Evolutionary conservation across 371 early-diverging fungal genomes (phyloP).

Genomic region (Mucor mucedo): DNA sequence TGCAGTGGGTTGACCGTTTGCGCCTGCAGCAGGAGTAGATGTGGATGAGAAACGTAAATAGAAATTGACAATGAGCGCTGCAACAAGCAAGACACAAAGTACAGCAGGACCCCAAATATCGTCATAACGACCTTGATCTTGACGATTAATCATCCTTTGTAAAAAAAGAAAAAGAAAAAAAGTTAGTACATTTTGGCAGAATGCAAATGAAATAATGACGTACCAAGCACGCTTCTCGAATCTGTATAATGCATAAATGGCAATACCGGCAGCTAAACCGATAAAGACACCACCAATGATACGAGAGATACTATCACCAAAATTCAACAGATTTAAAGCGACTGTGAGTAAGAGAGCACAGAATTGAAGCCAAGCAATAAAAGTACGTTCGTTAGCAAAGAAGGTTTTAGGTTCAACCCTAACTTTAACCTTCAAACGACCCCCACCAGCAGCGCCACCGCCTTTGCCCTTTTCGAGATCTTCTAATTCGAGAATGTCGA

Average conservation of each 20-base stretch:
- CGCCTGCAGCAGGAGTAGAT: too few species aligned
- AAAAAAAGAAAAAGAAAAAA: conserved; percentile 27
- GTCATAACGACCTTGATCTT: conserved; percentile 65
- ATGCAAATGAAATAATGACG: conserved; percentile 16
- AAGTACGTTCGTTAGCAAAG: conserved; percentile 99
- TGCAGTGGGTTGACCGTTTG: too few species aligned
- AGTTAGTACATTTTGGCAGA: conserved; percentile 9
- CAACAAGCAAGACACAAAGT: conserved; percentile 84
- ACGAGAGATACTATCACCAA: conserved; percentile 76
- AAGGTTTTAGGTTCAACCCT: conserved; percentile 99
- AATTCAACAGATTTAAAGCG: conserved; percentile 86
- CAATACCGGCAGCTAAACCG: conserved; percentile 75
- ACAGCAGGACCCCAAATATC: conserved; percentile 80
- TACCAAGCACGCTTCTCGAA: conserved; percentile 88
- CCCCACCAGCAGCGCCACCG: neutral
- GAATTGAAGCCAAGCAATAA: conserved; percentile 91
- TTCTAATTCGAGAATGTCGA: conserved; percentile 22
- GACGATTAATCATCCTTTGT: conserved; percentile 60
- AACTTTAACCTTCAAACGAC: conserved; percentile 47
- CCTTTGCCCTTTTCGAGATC: conserved; percentile 13
- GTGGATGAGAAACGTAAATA: conserved; percentile 34
- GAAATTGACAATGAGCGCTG: conserved; percentile 52
- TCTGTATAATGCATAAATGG: conserved; percentile 88
- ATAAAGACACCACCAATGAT: conserved; percentile 82
- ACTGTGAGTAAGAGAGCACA: conserved; percentile 79